Conservation (phyloP, 2,329 filamentous ascomycete species). For the Coleophoma crateriformis region DNA sequence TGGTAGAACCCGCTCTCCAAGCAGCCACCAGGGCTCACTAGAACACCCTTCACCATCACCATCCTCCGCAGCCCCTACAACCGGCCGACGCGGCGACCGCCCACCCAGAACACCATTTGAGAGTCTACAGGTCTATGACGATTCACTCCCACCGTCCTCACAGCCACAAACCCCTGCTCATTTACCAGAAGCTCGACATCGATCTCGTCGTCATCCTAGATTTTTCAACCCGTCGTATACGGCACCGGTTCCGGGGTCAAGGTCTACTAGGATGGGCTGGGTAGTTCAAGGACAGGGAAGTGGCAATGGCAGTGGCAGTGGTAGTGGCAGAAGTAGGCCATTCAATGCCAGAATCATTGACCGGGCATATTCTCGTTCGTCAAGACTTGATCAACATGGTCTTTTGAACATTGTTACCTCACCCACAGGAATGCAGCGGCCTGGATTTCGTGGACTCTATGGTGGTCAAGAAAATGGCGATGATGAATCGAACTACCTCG, state of each 20-base stretch:
- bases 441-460: conserved; percentile 41
- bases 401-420: conserved; percentile 23
- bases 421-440: conserved; percentile 32
- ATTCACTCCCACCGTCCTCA: conserved; percentile 33
- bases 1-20: no score
- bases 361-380: background rate
- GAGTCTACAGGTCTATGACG: conserved; percentile 38
- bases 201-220: conserved; percentile 24
- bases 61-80: conserved; percentile 2
- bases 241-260: conserved; percentile 27
- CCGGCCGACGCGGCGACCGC: background rate
- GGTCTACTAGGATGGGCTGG: conserved; percentile 4
- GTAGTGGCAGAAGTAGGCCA: background rate
- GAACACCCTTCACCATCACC: conserved; percentile 10
- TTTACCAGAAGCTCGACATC: conserved; percentile 42
- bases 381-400: conserved; percentile 4
- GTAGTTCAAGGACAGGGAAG: background rate
- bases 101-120: conserved; percentile 18
- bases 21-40: background rate
- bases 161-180: conserved; percentile 47
- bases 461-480: conserved; percentile 43
- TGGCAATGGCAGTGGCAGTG: conserved; percentile 1
- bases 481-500: conserved; percentile 27
- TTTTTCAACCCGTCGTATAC: conserved; percentile 35
- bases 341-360: background rate